These are phyloP conservation scores for Salix exigua DNA, from an alignment of 345 rosid genomes.

Conservation along the genomic window DNA sequence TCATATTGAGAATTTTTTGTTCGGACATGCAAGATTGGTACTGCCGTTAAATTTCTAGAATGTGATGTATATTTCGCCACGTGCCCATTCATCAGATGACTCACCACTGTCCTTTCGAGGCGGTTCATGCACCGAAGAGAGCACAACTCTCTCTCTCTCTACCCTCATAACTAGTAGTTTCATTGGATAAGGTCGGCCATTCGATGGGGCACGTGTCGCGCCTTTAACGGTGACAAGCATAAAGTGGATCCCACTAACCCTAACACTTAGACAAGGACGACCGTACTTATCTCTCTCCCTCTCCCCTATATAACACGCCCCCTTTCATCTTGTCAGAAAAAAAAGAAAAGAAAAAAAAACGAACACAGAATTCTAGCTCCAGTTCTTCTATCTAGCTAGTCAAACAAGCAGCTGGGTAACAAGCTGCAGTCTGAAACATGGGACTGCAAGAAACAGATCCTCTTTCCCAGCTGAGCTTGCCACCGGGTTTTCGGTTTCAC, in stretches of 20 bases:
- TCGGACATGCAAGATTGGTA: neutral
- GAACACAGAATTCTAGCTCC: neutral
- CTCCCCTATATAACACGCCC: slow-evolving; percentile 28
- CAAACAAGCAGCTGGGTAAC: neutral
- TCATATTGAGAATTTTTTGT: neutral
- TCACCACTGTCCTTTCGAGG: slow-evolving; percentile 21
- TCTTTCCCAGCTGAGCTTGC: slow-evolving; percentile 72
- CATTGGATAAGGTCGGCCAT: slow-evolving; percentile 38
- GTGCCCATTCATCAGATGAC: slow-evolving; percentile 21
- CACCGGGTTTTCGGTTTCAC: slow-evolving; percentile 93
- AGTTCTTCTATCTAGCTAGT: neutral
- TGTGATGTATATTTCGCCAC: neutral
- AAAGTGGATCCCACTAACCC: slow-evolving; percentile 25
- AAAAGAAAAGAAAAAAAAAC: neutral
- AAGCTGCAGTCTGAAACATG: slow-evolving; percentile 35
- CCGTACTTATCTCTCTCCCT: slow-evolving; percentile 56
- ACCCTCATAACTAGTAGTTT: neutral
- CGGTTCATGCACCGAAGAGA: slow-evolving; percentile 43
- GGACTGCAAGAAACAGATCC: slow-evolving; percentile 65
- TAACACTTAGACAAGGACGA: slow-evolving; percentile 50
- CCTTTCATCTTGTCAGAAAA: rapidly evolving
- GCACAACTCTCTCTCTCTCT: neutral
- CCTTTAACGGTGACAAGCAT: slow-evolving; percentile 17
- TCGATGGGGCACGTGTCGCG: slow-evolving; percentile 36
- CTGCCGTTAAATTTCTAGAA: slow-evolving; percentile 15